These are phyloP conservation scores for Trametes versicolor DNA, from an alignment of 1,284 basidiomycete species.

Conservation along the genomic window DNA sequence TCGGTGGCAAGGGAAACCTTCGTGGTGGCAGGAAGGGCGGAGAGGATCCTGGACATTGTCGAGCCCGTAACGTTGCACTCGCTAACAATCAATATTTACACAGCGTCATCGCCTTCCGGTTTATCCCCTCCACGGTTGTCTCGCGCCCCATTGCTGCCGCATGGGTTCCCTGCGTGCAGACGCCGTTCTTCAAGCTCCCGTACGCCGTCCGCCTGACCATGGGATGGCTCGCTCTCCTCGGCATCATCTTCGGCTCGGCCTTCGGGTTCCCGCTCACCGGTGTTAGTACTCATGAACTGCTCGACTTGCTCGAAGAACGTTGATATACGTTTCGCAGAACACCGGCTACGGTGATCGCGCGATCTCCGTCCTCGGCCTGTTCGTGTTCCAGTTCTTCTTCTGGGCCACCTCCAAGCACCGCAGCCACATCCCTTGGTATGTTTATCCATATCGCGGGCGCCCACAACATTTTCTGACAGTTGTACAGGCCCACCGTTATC, in stretches of 20 bases:
- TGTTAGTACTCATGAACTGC: slow-evolving; percentile 50
- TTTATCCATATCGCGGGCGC: neutral
- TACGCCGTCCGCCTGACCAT: slow-evolving; percentile 62
- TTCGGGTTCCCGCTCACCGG: slow-evolving; percentile 76
- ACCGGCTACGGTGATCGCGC: slow-evolving; percentile 80
- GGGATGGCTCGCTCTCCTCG: slow-evolving; percentile 81
- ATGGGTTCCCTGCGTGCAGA: slow-evolving; percentile 71
- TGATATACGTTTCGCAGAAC: slow-evolving; percentile 53
- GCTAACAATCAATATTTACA: slow-evolving; percentile 2
- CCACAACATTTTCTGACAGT: slow-evolving; percentile 18
- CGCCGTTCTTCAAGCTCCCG: slow-evolving; percentile 77
- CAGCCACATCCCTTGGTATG: slow-evolving; percentile 72
- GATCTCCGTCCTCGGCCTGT: slow-evolving; percentile 82
- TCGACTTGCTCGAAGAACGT: slow-evolving; percentile 24
- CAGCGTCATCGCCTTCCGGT: slow-evolving; percentile 83
- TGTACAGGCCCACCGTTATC: slow-evolving; percentile 79
- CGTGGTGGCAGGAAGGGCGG: neutral
- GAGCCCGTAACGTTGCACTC: neutral
- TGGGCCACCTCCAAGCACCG: slow-evolving; percentile 71
- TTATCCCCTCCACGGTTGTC: slow-evolving; percentile 75
- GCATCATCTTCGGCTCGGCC: slow-evolving; percentile 81
- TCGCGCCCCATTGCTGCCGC: slow-evolving; percentile 71
- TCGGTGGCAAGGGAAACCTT: neutral
- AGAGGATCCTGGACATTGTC: neutral
- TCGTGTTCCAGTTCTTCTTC: slow-evolving; percentile 81